Base-by-base conservation (phyloP, 352 stramenopile genomes). In the Phytophthora palmivora region DNA sequence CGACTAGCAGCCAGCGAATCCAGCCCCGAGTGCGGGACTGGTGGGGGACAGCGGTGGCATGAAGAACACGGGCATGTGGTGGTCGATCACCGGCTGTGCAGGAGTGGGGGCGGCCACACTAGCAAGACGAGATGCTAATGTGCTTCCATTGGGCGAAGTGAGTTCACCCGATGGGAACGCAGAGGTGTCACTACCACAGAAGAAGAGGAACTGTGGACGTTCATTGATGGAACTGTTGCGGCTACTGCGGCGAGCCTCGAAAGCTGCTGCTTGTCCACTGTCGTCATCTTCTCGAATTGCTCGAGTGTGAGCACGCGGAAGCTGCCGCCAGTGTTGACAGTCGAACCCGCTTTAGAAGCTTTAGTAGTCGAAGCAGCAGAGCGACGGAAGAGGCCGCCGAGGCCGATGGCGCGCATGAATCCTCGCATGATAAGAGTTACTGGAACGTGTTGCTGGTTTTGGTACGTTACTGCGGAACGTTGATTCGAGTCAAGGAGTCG, bases 31-130 rank as follows among this genome's bases (percentile, higher is more conserved):
- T 8, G 44, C 46, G 18, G 58, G 65, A n/a, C 38, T 55, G 24
- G 45, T 41, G 14, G 66, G 45, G 6, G 72, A 68, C 26, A 76
- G 57, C 9, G 63, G 49, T 34, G 76, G 72, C 53, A 61, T 72
- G 59, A 92, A 89, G 67, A 92, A 92, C 54, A 92, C 83, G 32
- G 83, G 83, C 66, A 92, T 90, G 47, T 72, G 71, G 54, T 88
- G 82, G 45, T 82, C 81, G 48, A 91, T 85, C 24, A 55, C 51
- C 9, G 80, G 78, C 30, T 78, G 67, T 11, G 50, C 46, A 10
- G 66, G 57, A n/a, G 45, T 58, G 28, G 67, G 53, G 60, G 62
- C 67, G 70, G 51, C 65, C 32, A 58, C 64, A 34, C n/a, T 64
- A 2, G 57, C 53, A 34, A 78, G 33, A 15, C 64, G 63, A 47